phyloP scores from a whole-genome alignment of 1,139 yeast genomes.

The Zygoascus sp. region DNA sequence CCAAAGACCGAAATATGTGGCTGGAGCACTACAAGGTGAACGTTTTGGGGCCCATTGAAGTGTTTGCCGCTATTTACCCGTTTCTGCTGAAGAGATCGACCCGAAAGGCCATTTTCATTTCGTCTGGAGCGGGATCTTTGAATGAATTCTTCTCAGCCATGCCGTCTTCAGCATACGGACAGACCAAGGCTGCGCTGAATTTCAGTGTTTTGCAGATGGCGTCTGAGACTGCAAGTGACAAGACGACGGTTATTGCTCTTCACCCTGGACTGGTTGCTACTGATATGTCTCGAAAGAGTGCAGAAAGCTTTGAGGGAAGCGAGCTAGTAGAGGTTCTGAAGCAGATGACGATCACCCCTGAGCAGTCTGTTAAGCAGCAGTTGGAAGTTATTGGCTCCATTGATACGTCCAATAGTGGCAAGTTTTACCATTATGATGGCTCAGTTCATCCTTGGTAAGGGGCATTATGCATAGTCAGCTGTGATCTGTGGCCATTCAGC shows the following conservation, averaged over 20 bases:
- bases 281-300: constrained; percentile 27
- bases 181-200: constrained; percentile 38
- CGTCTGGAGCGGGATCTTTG: constrained; percentile 30
- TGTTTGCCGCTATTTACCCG: constrained; percentile 24
- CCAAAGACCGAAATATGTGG: constrained; percentile 29
- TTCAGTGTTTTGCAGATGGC: constrained; percentile 27
- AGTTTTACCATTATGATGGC: constrained; percentile 18
- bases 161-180: constrained; percentile 33
- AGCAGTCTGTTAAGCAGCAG: constrained; percentile 15
- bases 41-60: constrained; percentile 35
- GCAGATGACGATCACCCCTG: constrained; percentile 3
- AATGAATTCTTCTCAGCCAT: constrained; percentile 17
- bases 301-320: constrained; percentile 11
- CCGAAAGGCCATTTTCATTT: constrained; percentile 25
- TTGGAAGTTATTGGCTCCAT: constrained; percentile 13
- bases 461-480: too few relatives aligned
- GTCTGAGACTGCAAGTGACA: constrained; percentile 26
- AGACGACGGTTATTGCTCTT: constrained; percentile 28
- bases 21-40: constrained; percentile 31
- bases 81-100: constrained; percentile 22
- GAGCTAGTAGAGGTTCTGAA: background rate
- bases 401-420: constrained; percentile 13
- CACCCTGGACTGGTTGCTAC: constrained; percentile 37
- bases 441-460: constrained; percentile 13
- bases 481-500: too few relatives aligned